These are phyloP conservation scores for Theobroma cacao DNA, from an alignment of 345 rosid genomes.

Conservation along the genomic window DNA sequence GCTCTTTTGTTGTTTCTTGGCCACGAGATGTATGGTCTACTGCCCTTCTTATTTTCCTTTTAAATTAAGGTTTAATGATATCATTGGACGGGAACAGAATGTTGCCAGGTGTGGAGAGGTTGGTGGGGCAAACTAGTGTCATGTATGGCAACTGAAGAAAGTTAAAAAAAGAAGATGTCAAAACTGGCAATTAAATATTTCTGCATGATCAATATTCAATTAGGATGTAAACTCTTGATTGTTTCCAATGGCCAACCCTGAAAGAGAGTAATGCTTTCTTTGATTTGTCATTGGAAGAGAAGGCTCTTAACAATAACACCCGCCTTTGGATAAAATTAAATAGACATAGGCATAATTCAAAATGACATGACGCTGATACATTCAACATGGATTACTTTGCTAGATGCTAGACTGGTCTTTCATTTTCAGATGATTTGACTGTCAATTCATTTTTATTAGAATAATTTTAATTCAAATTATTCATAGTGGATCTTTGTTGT, in stretches of 20 bases:
- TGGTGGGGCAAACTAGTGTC: background rate
- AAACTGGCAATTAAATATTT: background rate
- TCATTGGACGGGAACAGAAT: background rate
- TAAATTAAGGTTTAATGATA: background rate
- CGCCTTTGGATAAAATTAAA: background rate
- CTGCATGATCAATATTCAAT: background rate
- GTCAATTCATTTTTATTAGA: background rate
- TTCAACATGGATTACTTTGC: background rate
- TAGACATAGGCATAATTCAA: background rate
- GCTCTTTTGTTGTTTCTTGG: background rate
- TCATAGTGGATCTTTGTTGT: background rate
- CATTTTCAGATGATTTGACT: background rate
- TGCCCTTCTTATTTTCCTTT: background rate
- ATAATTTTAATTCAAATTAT: background rate
- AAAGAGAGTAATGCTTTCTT: background rate
- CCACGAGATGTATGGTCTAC: background rate
- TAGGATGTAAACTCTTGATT: background rate
- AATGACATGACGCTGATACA: constrained; percentile 14
- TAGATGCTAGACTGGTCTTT: background rate
- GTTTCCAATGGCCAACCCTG: background rate
- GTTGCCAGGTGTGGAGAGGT: background rate
- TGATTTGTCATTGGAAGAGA: constrained; percentile 1
- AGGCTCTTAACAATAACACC: background rate
- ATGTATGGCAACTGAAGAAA: background rate
- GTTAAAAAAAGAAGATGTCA: background rate